phyloP scores from a whole-genome alignment of 2,329 filamentous ascomycete species.

The Xylariaceae sp. region DNA sequence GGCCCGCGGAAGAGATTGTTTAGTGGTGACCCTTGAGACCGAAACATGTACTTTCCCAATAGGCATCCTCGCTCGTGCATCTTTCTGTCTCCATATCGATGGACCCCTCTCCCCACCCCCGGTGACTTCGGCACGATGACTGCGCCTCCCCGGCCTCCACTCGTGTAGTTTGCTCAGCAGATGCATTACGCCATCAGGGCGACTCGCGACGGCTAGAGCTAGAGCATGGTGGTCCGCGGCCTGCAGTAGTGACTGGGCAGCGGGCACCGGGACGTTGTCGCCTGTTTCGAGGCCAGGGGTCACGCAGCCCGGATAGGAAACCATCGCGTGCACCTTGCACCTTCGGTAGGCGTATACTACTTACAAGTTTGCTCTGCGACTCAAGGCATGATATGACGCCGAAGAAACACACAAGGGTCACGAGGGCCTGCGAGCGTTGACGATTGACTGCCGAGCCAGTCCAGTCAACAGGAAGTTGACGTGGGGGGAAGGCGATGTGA shows the following conservation, averaged over 20 bases:
- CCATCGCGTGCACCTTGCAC: background rate
- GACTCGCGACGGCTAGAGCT: background rate
- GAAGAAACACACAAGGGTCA: background rate
- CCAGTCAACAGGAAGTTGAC: background rate
- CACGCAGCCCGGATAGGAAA: constrained; percentile 10
- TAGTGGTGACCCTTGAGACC: background rate
- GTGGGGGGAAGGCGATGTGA: background rate
- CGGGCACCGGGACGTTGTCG: background rate
- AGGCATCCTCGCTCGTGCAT: constrained; percentile 9
- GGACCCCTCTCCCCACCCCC: background rate
- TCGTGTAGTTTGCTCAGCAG: background rate
- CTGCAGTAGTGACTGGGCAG: background rate
- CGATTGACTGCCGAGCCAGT: constrained; percentile 3
- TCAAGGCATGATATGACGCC: background rate
- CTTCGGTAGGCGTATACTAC: background rate
- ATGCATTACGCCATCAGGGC: background rate
- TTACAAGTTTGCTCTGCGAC: constrained; percentile 1
- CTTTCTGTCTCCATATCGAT: constrained; percentile 1
- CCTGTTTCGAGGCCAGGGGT: constrained; percentile 1
- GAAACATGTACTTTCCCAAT: constrained; percentile 6
- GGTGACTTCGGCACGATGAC: constrained; percentile 3
- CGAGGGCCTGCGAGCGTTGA: background rate
- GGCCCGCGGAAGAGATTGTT: background rate
- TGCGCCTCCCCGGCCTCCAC: background rate
- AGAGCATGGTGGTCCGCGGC: background rate